phyloP scores from a whole-genome alignment of 495 filamentous ascomycete species.

The Thozetella sp. region DNA sequence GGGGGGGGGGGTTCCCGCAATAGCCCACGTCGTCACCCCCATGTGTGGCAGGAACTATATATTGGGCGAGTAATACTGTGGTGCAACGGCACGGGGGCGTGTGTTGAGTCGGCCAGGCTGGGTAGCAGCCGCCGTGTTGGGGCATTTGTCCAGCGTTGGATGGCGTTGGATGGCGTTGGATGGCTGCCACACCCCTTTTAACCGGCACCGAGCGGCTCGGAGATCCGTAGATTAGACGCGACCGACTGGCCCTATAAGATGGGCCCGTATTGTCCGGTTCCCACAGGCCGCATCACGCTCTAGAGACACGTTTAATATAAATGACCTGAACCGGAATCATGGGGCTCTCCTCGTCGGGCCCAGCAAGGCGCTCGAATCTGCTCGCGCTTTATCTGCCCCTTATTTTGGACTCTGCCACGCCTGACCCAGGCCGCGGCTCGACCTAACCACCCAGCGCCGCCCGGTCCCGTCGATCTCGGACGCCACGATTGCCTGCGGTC shows the following conservation, averaged over 20 bases:
- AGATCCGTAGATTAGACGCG: constrained; percentile 3
- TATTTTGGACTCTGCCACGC: background rate
- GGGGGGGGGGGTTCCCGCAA: too few relatives aligned
- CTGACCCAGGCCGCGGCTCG: too few relatives aligned
- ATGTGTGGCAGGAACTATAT: constrained; percentile 24
- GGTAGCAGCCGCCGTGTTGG: background rate
- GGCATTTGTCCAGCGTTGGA: background rate
- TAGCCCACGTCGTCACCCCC: too few relatives aligned
- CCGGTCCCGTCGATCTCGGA: too few relatives aligned
- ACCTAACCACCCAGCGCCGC: too few relatives aligned
- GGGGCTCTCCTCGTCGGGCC: constrained; percentile 1
- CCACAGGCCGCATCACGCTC: background rate
- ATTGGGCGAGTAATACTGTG: background rate
- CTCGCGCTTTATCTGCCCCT: background rate
- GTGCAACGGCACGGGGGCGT: background rate
- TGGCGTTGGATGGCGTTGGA: too few relatives aligned
- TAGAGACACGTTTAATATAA: background rate
- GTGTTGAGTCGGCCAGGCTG: background rate
- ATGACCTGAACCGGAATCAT: constrained; percentile 2
- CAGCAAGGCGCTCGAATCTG: background rate
- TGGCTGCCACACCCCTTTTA: background rate
- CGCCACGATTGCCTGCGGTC: too few relatives aligned
- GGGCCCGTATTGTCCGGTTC: background rate
- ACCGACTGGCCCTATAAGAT: constrained; percentile 1
- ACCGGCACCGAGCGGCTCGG: constrained; percentile 1